Conservation (phyloP, 2,329 filamentous ascomycete species). For the Fusarium verticillioides region DNA sequence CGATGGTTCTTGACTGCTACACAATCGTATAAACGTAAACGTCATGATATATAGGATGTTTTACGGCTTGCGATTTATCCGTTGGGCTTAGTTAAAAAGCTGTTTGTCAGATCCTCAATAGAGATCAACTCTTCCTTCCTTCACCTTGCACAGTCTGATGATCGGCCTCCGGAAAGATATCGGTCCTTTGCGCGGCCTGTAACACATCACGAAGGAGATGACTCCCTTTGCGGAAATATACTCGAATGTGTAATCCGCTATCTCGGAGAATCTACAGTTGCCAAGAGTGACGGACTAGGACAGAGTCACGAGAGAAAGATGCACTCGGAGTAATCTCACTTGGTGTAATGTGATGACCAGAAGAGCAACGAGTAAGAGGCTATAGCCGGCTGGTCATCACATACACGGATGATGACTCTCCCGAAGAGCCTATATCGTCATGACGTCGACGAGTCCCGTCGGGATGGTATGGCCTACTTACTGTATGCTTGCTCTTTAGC, state of each 20-base stretch:
- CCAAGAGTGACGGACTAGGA: not conserved
- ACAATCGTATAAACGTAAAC: too few species aligned
- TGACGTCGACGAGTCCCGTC: conserved; percentile 19
- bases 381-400: not conserved
- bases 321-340: conserved; percentile 25
- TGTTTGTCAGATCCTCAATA: not conserved
- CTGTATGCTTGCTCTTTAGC: conserved; percentile 9
- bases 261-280: conserved; percentile 6
- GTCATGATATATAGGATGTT: not conserved
- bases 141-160: not conserved
- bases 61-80: not conserved
- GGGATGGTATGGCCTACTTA: not conserved
- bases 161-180: conserved; percentile 12
- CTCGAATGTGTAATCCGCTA: conserved; percentile 26
- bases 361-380: not conserved
- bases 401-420: not conserved
- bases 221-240: conserved; percentile 31
- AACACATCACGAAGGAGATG: conserved; percentile 29
- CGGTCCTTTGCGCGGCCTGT: conserved; percentile 32
- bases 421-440: not conserved
- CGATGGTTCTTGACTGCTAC: not conserved
- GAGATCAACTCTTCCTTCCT: not conserved
- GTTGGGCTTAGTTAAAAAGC: too few species aligned
- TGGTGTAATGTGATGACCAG: conserved; percentile 21
- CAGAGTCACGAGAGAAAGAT: not conserved